Conservation (phyloP, 2,329 filamentous ascomycete species). For the Nemania abortiva region DNA sequence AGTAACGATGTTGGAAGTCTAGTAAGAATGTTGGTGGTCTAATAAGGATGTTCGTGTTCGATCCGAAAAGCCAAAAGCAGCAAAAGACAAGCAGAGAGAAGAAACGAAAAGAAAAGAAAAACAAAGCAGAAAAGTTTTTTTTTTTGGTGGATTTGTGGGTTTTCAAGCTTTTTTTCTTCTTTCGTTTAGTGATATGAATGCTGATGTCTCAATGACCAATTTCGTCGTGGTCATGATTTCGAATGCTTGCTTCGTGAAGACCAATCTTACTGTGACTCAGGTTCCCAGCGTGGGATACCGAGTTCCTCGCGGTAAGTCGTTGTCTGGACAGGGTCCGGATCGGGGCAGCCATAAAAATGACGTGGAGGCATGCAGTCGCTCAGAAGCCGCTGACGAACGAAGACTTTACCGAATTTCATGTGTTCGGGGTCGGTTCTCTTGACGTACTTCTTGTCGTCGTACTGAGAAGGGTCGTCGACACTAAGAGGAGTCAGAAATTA, state of each 20-base stretch:
- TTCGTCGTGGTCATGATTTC: not conserved
- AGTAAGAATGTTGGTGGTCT: not conserved
- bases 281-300: not conserved
- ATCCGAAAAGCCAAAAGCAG: slow-evolving; percentile 8
- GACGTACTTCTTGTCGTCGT: not conserved
- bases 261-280: not conserved
- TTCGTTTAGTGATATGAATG: not conserved
- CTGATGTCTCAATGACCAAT: not conserved
- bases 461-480: not conserved
- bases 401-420: not conserved
- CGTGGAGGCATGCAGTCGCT: not conserved
- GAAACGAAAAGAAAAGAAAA: not conserved
- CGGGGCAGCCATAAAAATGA: not conserved
- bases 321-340: not conserved
- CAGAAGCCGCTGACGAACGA: not conserved
- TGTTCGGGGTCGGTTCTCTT: not conserved
- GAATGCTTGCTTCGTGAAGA: not conserved
- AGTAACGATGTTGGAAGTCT: not conserved
- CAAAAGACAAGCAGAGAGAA: not conserved
- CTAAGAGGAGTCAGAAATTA: not conserved
- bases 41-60: not conserved
- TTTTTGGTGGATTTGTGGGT: not conserved
- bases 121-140: not conserved
- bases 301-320: not conserved
- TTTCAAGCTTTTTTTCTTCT: not conserved